Percentiles rank a stretch among this genome's conserved stretches.
These are phyloP conservation scores for Candida verbasci DNA, from an alignment of 805 yeast species.

Conservation along the genomic window DNA sequence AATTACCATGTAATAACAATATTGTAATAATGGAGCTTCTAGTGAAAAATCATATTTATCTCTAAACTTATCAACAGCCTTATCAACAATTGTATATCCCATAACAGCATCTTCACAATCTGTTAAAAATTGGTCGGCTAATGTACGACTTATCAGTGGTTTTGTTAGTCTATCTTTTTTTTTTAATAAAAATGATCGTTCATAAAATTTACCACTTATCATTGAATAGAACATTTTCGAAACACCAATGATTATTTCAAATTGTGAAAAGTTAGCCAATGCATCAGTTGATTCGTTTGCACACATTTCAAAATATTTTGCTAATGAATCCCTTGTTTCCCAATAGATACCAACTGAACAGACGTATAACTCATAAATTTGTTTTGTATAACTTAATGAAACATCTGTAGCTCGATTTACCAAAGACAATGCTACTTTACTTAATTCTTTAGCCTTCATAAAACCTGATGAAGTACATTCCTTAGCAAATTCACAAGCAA, in stretches of 20 bases:
- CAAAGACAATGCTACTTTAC: constrained; percentile 35
- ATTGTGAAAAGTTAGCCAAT: constrained; percentile 5
- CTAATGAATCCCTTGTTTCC: constrained; percentile 34
- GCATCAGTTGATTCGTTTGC: constrained; percentile 3
- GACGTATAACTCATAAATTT: constrained; percentile 40
- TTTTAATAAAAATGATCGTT: not conserved
- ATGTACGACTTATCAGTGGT: not conserved
- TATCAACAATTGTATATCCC: not conserved
- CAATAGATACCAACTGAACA: constrained; percentile 37
- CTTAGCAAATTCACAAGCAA: constrained; percentile 30
- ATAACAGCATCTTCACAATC: constrained; percentile 1
- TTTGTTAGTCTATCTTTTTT: not conserved
- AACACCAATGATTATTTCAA: constrained; percentile 10
- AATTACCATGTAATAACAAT: constrained; percentile 4
- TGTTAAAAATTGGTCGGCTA: constrained; percentile 1
- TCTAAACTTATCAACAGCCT: not conserved
- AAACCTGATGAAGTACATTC: constrained; percentile 25
- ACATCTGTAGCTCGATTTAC: constrained; percentile 29
- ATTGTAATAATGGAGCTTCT: constrained; percentile 4
- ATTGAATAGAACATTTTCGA: constrained; percentile 13
- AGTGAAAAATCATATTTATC: constrained; percentile 4
- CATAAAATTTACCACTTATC: constrained; percentile 12
- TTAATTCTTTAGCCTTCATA: constrained; percentile 36
- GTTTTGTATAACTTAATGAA: constrained; percentile 30
- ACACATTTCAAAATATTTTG: constrained; percentile 19